Conservation (phyloP, 2,329 filamentous ascomycete species). For the Claviceps sp. region DNA sequence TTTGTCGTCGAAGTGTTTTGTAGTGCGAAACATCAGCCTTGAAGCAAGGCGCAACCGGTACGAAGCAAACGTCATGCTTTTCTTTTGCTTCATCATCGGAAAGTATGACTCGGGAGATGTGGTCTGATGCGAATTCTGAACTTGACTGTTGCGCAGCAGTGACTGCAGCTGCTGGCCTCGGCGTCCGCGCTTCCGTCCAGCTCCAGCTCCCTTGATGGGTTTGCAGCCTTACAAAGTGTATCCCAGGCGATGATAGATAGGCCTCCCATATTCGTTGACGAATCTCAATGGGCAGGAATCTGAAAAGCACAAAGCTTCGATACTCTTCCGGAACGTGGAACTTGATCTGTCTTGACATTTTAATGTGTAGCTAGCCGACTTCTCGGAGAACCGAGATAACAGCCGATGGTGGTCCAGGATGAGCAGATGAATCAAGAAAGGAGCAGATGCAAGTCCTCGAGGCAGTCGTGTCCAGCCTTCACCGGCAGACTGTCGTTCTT, state of each 20-base stretch:
- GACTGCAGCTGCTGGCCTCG: background rate
- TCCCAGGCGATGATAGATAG: conserved; percentile 18
- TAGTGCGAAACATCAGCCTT: conserved; percentile 21
- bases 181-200: conserved; percentile 10
- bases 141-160: conserved; percentile 7
- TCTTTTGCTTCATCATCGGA: conserved; percentile 11
- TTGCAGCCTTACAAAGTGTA: conserved; percentile 22
- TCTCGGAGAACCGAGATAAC: background rate
- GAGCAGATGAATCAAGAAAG: background rate
- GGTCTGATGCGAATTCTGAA: conserved; percentile 4
- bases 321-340: conserved; percentile 20
- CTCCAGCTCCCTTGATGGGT: conserved; percentile 10
- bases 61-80: conserved; percentile 13
- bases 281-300: conserved; percentile 21
- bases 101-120: conserved; percentile 12
- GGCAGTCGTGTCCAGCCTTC: background rate
- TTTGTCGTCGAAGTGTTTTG: conserved; percentile 14
- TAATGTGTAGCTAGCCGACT: background rate
- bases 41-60: conserved; percentile 6
- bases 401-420: background rate
- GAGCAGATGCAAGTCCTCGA: background rate
- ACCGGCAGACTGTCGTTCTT: background rate
- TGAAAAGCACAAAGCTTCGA: conserved; percentile 19
- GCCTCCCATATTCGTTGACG: conserved; percentile 22
- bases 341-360: conserved; percentile 4